Conservation (phyloP, 805 yeast genomes). For the Schwanniomyces sp. region DNA sequence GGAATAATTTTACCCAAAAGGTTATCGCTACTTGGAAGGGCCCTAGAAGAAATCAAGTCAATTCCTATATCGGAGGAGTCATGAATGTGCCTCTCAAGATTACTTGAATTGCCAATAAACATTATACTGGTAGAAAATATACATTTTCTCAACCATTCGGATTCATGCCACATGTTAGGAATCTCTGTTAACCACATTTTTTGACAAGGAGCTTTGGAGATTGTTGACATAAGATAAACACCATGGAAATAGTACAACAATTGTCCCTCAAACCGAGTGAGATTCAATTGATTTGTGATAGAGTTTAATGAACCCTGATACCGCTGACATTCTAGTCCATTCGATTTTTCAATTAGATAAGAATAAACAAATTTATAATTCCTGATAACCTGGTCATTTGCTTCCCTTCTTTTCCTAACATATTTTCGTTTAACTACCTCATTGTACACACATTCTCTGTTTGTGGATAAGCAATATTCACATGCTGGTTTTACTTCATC, state of each 20-base stretch:
- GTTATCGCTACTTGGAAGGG: too few relatives aligned
- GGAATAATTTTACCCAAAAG: not conserved
- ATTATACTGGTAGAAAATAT: slow-evolving; percentile 17
- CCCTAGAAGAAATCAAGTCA: not conserved
- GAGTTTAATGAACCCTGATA: slow-evolving; percentile 8
- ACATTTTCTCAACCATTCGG: slow-evolving; percentile 15
- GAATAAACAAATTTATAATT: not conserved
- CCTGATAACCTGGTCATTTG: not conserved
- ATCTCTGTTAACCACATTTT: slow-evolving; percentile 12
- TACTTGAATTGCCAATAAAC: slow-evolving; percentile 16
- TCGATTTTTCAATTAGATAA: not conserved
- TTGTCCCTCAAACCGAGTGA: slow-evolving; percentile 17
- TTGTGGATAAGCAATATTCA: slow-evolving; percentile 26
- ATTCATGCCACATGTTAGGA: slow-evolving; percentile 15
- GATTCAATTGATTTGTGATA: slow-evolving; percentile 10
- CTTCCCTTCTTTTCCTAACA: not conserved
- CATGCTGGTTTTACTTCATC: slow-evolving; percentile 23
- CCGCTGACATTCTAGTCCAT: not conserved
- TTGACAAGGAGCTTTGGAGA: not conserved
- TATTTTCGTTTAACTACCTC: not conserved
- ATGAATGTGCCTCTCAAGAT: not conserved
- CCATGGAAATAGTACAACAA: slow-evolving; percentile 19
- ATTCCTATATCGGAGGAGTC: not conserved
- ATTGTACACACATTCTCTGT: slow-evolving; percentile 19
- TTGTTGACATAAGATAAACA: slow-evolving; percentile 8